These are phyloP conservation scores for Lojkania enalia DNA, from an alignment of 2,329 filamentous ascomycete species.

Conservation along the genomic window DNA sequence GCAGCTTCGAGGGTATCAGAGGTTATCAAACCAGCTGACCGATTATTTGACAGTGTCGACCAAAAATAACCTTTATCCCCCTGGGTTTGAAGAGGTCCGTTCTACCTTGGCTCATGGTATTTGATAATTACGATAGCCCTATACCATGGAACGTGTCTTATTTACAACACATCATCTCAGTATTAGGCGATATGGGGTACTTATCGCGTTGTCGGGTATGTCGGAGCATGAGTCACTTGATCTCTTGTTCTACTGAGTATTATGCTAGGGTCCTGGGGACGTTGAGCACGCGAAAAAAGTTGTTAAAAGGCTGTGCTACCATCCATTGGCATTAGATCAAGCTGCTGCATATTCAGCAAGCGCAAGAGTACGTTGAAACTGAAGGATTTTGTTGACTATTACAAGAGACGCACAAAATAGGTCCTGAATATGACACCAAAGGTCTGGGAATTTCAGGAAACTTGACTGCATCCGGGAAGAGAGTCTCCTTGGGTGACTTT, in stretches of 20 bases:
- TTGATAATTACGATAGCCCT: slow-evolving; percentile 7
- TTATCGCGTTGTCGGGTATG: slow-evolving; percentile 1
- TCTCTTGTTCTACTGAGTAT: slow-evolving; percentile 3
- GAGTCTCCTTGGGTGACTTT: slow-evolving; percentile 1
- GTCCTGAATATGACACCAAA: slow-evolving; percentile 3
- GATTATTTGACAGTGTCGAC: not conserved
- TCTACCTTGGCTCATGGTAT: slow-evolving; percentile 2
- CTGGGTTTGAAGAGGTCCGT: not conserved
- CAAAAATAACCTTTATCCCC: not conserved
- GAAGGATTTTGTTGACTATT: slow-evolving; percentile 2
- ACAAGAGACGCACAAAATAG: slow-evolving; percentile 3
- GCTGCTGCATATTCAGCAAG: slow-evolving; percentile 6
- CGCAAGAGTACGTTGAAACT: not conserved
- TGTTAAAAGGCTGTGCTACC: slow-evolving; percentile 3
- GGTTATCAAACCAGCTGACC: not conserved
- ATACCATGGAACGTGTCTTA: slow-evolving; percentile 1
- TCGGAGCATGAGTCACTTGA: slow-evolving; percentile 3
- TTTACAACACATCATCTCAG: slow-evolving; percentile 7
- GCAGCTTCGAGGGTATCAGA: slow-evolving; percentile 2
- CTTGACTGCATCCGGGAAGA: not conserved
- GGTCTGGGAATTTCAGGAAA: slow-evolving; percentile 5
- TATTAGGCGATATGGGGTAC: slow-evolving; percentile 1
- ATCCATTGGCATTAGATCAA: slow-evolving; percentile 6
- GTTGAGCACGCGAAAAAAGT: slow-evolving; percentile 3
- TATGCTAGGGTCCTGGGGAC: not conserved